A percentile compares a stretch with the other conserved stretches of the same genome.
Evolutionary conservation across 129 eudicot species (phyloP).

Genomic region (Solidago caesia): DNA sequence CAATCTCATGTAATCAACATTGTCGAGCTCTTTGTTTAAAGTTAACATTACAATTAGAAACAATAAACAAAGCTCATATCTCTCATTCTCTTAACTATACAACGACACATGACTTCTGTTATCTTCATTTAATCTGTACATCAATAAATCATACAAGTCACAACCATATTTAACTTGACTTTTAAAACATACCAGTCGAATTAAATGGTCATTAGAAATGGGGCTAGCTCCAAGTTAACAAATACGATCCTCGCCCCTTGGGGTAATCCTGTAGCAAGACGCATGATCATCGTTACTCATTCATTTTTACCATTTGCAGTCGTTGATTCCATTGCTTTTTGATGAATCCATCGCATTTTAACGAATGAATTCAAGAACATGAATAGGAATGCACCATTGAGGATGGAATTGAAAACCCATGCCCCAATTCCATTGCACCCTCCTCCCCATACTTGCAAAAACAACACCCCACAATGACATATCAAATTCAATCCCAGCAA

Average conservation of each 20-base stretch:
- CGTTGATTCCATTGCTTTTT: slow-evolving; percentile 27
- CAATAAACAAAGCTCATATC: slow-evolving; percentile 1
- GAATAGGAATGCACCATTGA: slow-evolving; percentile 43
- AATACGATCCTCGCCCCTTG: not conserved
- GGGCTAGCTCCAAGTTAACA: not conserved
- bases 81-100: slow-evolving; percentile 14
- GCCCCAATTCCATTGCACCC: slow-evolving; percentile 81
- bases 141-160: slow-evolving; percentile 17
- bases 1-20: slow-evolving; percentile 14
- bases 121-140: slow-evolving; percentile 5
- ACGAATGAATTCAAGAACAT: slow-evolving; percentile 41
- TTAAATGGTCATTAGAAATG: not conserved
- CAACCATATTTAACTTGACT: not conserved
- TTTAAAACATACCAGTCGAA: not conserved
- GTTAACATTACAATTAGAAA: slow-evolving; percentile 13
- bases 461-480: slow-evolving; percentile 50
- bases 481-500: slow-evolving; percentile 44
- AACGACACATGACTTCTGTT: not conserved
- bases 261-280: not conserved
- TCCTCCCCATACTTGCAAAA: slow-evolving; percentile 50
- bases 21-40: slow-evolving; percentile 14
- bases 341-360: slow-evolving; percentile 26
- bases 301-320: slow-evolving; percentile 25
- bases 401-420: slow-evolving; percentile 54
- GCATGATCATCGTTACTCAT: not conserved